These are phyloP conservation scores for Musa beccarii DNA, from an alignment of 176 grass and related monocot species.

Conservation along the genomic window DNA sequence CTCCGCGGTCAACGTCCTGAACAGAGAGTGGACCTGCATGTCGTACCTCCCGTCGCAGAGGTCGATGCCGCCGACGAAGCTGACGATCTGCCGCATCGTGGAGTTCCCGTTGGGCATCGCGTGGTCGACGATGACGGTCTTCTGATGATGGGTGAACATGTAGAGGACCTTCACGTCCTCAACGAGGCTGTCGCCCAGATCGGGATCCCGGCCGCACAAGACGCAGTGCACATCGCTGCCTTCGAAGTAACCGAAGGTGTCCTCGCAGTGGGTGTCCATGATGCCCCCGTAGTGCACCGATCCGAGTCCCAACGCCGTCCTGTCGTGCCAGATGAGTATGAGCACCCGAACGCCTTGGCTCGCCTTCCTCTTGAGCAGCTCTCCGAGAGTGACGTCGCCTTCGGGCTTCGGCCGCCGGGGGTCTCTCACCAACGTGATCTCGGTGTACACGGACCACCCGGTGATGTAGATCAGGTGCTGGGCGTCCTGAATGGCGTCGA, in stretches of 20 bases:
- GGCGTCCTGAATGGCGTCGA: constrained; percentile 37
- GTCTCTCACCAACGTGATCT: constrained; percentile 40
- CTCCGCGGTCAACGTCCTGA: constrained; percentile 30
- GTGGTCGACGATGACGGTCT: constrained; percentile 50
- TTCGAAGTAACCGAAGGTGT: constrained; percentile 44
- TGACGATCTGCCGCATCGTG: constrained; percentile 21
- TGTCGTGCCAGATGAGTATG: constrained; percentile 53
- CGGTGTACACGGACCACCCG: constrained; percentile 52
- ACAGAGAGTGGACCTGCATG: constrained; percentile 41
- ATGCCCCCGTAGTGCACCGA: constrained; percentile 47
- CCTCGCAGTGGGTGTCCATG: constrained; percentile 56
- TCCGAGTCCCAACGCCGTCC: constrained; percentile 25
- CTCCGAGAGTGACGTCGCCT: constrained; percentile 31
- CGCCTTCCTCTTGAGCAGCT: constrained; percentile 56
- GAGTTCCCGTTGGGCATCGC: constrained; percentile 36
- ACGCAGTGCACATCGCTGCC: constrained; percentile 43
- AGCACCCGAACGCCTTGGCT: constrained; percentile 43
- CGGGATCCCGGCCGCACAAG: constrained; percentile 45
- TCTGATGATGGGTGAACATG: constrained; percentile 71
- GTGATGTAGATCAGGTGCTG: constrained; percentile 45
- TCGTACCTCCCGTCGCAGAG: constrained; percentile 58
- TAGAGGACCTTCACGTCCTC: constrained; percentile 55
- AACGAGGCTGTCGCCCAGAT: constrained; percentile 48
- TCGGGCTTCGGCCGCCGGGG: constrained; percentile 24
- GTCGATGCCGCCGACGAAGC: constrained; percentile 59